Percentiles rank a stretch among this genome's conserved stretches.
These are phyloP conservation scores for Trichoderma parareesei DNA, from an alignment of 495 filamentous ascomycete species.

Conservation along the genomic window DNA sequence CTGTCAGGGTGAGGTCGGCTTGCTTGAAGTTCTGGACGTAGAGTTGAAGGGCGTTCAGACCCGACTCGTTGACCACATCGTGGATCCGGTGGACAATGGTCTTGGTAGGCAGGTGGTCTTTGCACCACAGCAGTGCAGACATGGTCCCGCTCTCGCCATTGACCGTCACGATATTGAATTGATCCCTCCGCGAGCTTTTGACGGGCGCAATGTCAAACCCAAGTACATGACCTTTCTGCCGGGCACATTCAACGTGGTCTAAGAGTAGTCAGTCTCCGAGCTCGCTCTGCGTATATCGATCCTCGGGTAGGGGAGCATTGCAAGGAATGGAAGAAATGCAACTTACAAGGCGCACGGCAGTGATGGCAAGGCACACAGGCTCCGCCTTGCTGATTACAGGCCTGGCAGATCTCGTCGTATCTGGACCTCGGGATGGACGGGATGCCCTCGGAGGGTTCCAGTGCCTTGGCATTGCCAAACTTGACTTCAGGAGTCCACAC, in stretches of 20 bases:
- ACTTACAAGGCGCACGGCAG: slow-evolving; percentile 56
- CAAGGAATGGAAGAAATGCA: slow-evolving; percentile 10
- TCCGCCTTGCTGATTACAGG: slow-evolving; percentile 65
- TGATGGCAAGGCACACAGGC: slow-evolving; percentile 77
- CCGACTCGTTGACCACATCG: slow-evolving; percentile 56
- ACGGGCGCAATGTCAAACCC: slow-evolving; percentile 88
- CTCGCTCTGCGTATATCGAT: not conserved
- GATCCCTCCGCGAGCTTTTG: slow-evolving; percentile 76
- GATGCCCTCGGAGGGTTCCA: slow-evolving; percentile 84
- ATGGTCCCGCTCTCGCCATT: slow-evolving; percentile 69
- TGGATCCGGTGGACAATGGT: slow-evolving; percentile 65
- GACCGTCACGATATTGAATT: slow-evolving; percentile 62
- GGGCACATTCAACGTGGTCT: slow-evolving; percentile 88
- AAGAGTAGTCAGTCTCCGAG: slow-evolving; percentile 13
- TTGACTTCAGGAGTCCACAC: slow-evolving; percentile 87
- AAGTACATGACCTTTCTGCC: slow-evolving; percentile 69
- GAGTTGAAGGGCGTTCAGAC: slow-evolving; percentile 69
- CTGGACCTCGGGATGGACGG: slow-evolving; percentile 59
- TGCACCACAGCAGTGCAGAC: slow-evolving; percentile 80
- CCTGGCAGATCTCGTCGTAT: slow-evolving; percentile 69
- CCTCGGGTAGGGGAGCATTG: not conserved
- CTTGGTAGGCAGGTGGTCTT: slow-evolving; percentile 66
- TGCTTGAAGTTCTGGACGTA: slow-evolving; percentile 89
- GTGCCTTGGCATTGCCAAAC: slow-evolving; percentile 70
- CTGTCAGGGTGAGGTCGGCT: slow-evolving; percentile 80